Evolutionary conservation across 208 protist genomes (phyloP), one percentile per base, ranked within the genome.

Genomic region (Leishmania gerbilli): DNA sequence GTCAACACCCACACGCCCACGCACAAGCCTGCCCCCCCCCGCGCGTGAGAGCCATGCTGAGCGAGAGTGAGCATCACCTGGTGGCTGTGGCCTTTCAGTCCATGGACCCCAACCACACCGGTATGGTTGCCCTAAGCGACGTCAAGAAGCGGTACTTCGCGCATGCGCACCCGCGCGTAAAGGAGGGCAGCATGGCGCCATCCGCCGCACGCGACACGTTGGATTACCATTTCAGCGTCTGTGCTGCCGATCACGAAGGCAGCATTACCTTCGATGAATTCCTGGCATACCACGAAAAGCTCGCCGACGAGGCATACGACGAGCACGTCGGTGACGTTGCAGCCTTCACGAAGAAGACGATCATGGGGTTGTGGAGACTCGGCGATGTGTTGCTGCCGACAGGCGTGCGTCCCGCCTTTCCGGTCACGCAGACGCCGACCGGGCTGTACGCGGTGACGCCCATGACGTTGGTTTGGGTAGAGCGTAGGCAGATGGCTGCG

Each of bases 261-360:
- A 82, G 88, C 74, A 83, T 97, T 77, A 93, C 91, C 31, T 88
- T 96, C 53, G 91, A 96, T 65, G 95, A 96, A 55, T 97, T 97
- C 72, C 55, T 95, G 37, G 65, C 80, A 17, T 96, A 92, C 80
- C 95, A 97, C 71, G 89, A 96, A 58, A 93, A 94, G 47, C 87
- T 97, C 69, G 90, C 86, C 21, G 79, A 88, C 65, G 94, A 97
- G 80, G 91, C 90, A 37, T 85, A 88, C 71, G 79, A 89, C 47
- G 90, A 92, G 82, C 74, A 88, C 1, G 88, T 93, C 3, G 76
- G 55, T n/a, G 91, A 96, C 78, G 76, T 87, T 47, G 69, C 89
- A 7, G 79, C 68, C 37, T 95, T 96, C 62, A 87, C 95, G 42
- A 85, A 89, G n/a, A 71, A 87, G 19, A 92, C 86, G 3, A 96